phyloP scores from a whole-genome alignment of 179 eudicot genomes.

The Silene vulgaris region DNA sequence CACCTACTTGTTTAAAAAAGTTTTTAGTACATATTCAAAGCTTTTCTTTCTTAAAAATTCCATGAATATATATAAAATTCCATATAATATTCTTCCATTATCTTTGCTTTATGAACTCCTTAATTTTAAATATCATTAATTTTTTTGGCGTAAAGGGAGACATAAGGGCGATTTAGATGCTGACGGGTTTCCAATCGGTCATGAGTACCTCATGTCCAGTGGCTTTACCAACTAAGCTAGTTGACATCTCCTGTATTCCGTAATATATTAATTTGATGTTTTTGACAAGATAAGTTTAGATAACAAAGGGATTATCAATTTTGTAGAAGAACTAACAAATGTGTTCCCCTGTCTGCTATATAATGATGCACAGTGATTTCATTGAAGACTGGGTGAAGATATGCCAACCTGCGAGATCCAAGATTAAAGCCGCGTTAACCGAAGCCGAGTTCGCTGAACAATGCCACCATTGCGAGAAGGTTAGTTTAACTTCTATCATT shows the following conservation, averaged over 20 bases:
- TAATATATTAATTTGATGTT: too few species aligned
- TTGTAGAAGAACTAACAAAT: neutral
- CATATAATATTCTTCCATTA: neutral
- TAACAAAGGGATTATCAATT: neutral
- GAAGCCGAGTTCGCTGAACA: conserved; percentile 43
- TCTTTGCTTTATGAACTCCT: too few species aligned
- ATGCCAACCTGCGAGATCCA: conserved; percentile 60
- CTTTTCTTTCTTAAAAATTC: too few species aligned
- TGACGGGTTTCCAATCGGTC: too few species aligned
- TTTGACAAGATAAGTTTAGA: neutral
- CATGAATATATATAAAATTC: neutral
- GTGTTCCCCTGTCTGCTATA: conserved; percentile 11
- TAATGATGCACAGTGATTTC: conserved; percentile 51
- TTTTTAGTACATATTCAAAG: neutral
- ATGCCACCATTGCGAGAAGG: conserved; percentile 69
- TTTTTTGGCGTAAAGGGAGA: too few species aligned
- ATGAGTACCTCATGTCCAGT: too few species aligned
- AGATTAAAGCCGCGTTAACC: conserved; percentile 41
- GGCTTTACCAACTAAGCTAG: too few species aligned
- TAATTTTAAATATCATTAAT: too few species aligned
- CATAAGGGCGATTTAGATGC: too few species aligned
- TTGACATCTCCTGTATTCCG: too few species aligned
- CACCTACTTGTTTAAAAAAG: neutral
- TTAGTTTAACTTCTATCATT: conserved; percentile 16
- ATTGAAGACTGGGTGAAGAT: conserved; percentile 92